phyloP scores from a whole-genome alignment of 1,139 yeast species.

The Lodderomyces margitis region DNA sequence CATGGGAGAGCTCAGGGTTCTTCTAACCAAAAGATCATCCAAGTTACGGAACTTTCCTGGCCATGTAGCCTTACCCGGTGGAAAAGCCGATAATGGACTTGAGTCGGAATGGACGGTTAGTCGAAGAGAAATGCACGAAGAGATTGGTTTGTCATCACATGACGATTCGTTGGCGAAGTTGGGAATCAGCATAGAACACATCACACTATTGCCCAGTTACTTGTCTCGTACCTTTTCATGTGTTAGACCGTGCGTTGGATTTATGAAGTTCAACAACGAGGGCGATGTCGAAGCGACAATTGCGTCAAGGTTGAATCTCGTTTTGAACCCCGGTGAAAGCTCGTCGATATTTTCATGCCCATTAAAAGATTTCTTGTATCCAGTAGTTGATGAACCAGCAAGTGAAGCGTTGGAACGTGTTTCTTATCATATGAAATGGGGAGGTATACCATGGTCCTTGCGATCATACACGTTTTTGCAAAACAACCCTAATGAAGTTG shows the following conservation, averaged over 20 bases:
- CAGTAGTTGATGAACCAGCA: constrained; percentile 25
- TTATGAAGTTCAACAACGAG: constrained; percentile 32
- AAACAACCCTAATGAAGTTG: constrained; percentile 51
- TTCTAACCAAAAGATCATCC: constrained; percentile 74
- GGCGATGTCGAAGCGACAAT: constrained; percentile 19
- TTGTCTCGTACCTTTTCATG: constrained; percentile 77
- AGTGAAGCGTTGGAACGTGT: constrained; percentile 48
- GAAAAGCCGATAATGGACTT: constrained; percentile 64
- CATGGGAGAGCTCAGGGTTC: constrained; percentile 70
- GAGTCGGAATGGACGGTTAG: constrained; percentile 75
- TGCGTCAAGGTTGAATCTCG: constrained; percentile 33
- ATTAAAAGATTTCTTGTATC: constrained; percentile 55
- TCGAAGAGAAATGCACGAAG: constrained; percentile 82
- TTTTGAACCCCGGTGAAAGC: constrained; percentile 70
- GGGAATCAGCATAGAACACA: constrained; percentile 56
- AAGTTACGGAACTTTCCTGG: constrained; percentile 74
- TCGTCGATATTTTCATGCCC: constrained; percentile 70
- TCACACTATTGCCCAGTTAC: constrained; percentile 69
- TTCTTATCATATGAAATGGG: constrained; percentile 54
- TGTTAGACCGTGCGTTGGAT: constrained; percentile 80
- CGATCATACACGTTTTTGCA: constrained; percentile 62
- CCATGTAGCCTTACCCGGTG: constrained; percentile 89
- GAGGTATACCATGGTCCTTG: constrained; percentile 65
- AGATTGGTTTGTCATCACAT: constrained; percentile 67
- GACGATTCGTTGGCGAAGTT: constrained; percentile 40